Evolutionary conservation across 805 yeast genomes (phyloP).

Genomic region (Yarrowia sp.): DNA sequence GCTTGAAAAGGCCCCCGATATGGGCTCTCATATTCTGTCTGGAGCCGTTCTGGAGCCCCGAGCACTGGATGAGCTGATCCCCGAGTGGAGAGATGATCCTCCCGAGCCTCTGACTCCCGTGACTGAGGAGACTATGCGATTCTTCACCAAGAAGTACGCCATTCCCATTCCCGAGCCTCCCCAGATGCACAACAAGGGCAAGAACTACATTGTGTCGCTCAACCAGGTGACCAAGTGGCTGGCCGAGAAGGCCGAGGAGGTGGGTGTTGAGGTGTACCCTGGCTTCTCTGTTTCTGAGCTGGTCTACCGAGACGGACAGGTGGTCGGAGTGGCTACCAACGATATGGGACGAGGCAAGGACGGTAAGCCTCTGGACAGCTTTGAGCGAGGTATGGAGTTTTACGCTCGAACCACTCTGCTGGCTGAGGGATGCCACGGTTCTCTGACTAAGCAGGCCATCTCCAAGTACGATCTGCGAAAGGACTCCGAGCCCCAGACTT

Average conservation of each 20-base stretch:
- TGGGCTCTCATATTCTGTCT: constrained; percentile 88
- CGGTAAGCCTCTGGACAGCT: constrained; percentile 76
- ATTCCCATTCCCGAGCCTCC: constrained; percentile 90
- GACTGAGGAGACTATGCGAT: constrained; percentile 69
- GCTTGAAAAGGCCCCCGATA: constrained; percentile 86
- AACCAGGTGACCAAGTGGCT: constrained; percentile 77
- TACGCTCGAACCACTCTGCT: constrained; percentile 84
- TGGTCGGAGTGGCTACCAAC: constrained; percentile 89
- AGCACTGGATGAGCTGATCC: constrained; percentile 80
- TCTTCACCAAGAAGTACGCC: constrained; percentile 57
- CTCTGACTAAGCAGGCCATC: constrained; percentile 75
- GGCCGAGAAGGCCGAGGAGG: constrained; percentile 83
- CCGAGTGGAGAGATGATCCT: constrained; percentile 50
- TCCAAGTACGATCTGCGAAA: constrained; percentile 65
- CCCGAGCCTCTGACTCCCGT: constrained; percentile 70
- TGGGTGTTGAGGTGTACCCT: constrained; percentile 92
- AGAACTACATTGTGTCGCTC: constrained; percentile 79
- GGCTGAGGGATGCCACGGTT: constrained; percentile 99
- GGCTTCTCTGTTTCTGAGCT: constrained; percentile 83
- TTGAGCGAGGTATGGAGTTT: constrained; percentile 96
- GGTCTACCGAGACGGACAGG: constrained; percentile 55
- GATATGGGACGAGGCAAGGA: constrained; percentile 81
- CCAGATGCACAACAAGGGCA: constrained; percentile 72
- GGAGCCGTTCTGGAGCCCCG: constrained; percentile 94
- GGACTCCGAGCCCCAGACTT: constrained; percentile 72